Conservation (phyloP, 2,329 filamentous ascomycete genomes). For the Laburnicola sp. region DNA sequence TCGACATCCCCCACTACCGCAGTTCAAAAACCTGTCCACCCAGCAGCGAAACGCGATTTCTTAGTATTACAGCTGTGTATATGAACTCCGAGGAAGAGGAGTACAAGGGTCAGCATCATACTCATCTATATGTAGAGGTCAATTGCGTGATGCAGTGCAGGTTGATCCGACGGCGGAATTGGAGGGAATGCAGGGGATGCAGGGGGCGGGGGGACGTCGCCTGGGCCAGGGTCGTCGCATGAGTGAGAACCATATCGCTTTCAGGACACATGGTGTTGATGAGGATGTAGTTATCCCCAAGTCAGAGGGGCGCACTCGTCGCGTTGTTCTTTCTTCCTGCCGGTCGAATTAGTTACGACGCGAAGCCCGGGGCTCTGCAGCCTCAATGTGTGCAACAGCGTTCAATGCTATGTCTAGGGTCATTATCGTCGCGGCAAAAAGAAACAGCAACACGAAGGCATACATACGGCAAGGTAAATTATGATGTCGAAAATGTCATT, state of each 20-base stretch:
- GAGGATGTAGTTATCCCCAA: constrained; percentile 51
- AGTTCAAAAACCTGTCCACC: constrained; percentile 53
- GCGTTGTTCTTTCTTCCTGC: constrained; percentile 61
- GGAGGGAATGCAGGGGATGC: constrained; percentile 61
- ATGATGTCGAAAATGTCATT: background rate
- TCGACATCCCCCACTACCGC: constrained; percentile 35
- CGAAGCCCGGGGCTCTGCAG: constrained; percentile 3
- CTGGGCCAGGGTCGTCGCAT: constrained; percentile 59
- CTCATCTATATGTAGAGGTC: constrained; percentile 59
- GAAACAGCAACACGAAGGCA: background rate
- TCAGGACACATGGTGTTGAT: background rate
- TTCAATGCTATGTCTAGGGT: no score
- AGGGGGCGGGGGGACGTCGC: constrained; percentile 59
- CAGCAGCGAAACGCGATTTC: constrained; percentile 52
- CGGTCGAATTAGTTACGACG: constrained; percentile 43
- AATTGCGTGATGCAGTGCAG: constrained; percentile 59
- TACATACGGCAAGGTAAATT: no score
- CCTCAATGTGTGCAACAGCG: constrained; percentile 18
- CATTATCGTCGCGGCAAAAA: no score
- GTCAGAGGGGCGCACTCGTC: constrained; percentile 56
- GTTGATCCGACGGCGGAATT: constrained; percentile 56
- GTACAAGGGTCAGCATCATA: constrained; percentile 59
- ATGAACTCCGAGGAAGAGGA: constrained; percentile 56
- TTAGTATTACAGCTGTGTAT: constrained; percentile 62
- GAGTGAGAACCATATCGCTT: constrained; percentile 41